Conservation (phyloP, 495 filamentous ascomycete genomes). For the Amorphotheca resinae region DNA sequence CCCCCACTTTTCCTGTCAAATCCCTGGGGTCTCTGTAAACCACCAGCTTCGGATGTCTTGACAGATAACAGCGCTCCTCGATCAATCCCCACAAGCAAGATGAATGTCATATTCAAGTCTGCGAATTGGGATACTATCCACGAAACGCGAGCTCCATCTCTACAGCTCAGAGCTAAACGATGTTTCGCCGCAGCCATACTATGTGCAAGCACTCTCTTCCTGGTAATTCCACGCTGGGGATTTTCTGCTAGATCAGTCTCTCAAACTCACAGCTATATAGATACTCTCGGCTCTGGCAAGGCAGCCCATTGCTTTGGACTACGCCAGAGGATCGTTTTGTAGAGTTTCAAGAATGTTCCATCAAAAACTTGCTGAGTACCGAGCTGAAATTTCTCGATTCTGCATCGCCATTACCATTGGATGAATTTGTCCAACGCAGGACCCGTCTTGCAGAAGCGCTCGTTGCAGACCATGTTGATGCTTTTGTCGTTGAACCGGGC, state of each 20-base stretch:
- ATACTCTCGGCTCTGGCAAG: too few species aligned
- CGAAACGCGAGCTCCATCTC: not conserved
- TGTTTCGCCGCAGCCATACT: not conserved
- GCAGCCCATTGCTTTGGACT: too few species aligned
- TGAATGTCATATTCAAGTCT: too few species aligned
- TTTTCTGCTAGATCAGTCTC: not conserved
- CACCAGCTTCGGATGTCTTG: too few species aligned
- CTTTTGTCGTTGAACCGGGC: conserved; percentile 42
- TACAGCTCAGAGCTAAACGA: not conserved
- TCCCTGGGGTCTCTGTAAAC: too few species aligned
- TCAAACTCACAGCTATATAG: not conserved
- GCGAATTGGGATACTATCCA: too few species aligned
- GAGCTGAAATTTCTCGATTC: conserved; percentile 33
- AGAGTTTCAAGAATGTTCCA: conserved; percentile 33
- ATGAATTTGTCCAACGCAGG: conserved; percentile 33
- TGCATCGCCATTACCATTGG: conserved; percentile 26
- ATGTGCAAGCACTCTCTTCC: not conserved
- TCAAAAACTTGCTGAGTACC: conserved; percentile 27
- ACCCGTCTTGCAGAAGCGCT: conserved; percentile 36
- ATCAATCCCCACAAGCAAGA: too few species aligned
- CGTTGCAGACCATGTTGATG: conserved; percentile 29
- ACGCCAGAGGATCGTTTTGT: too few species aligned
- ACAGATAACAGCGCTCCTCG: too few species aligned
- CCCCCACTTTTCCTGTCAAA: too few species aligned
- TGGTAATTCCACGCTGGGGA: not conserved